Base-by-base conservation (phyloP, 1,284 basidiomycete genomes). In the Wallemia hederae region DNA sequence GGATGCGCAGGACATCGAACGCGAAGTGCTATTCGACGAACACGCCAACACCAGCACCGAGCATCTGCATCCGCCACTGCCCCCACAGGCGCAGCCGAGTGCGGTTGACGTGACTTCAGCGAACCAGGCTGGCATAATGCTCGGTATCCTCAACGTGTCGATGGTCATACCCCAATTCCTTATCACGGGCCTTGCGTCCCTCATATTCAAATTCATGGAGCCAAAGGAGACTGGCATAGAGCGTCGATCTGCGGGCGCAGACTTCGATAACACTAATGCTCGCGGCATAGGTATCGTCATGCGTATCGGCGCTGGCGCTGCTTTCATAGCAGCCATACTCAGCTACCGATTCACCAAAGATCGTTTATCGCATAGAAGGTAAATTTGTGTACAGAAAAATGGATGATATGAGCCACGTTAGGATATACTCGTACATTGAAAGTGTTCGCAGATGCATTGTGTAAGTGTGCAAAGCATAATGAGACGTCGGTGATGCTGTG, bases 61-160 rank as follows among this genome's bases (percentile, higher is more conserved):
- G 24, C 64, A 64, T 27, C 62, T 62, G 24, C 64, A 63, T 15
- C 67, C 67, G 27, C 39, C 39, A 49, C 19, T 59, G 63, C n/a
- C 61, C 59, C 5, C 62, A 59, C 19, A 64, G 67, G 61, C 61
- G 58, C 29, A 11, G 28, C 27, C 57, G 58, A 57, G 25, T 11
- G 33, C 55, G 27, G 56, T 58, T 19, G 60, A 19, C 27, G 60
- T 63, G 63, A 62, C 75, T 24, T 73, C 85, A 59, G 82, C 81
- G 59, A 77, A 80, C 25, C 87, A 88, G 69, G 85, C 87, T 0
- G 89, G 89, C n/a, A 81, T 87, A 28, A 89, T 92, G 62, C 73
- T 92, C 60, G 87, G 87, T 33, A 90, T 91, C 61, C 87, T 91
- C 70, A 94, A 91, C 66, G 77, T 92, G 60, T 90, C 85, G 68